Evolutionary conservation across 2,329 filamentous ascomycete species (phyloP).

Genomic region (Ophiostoma piceae): DNA sequence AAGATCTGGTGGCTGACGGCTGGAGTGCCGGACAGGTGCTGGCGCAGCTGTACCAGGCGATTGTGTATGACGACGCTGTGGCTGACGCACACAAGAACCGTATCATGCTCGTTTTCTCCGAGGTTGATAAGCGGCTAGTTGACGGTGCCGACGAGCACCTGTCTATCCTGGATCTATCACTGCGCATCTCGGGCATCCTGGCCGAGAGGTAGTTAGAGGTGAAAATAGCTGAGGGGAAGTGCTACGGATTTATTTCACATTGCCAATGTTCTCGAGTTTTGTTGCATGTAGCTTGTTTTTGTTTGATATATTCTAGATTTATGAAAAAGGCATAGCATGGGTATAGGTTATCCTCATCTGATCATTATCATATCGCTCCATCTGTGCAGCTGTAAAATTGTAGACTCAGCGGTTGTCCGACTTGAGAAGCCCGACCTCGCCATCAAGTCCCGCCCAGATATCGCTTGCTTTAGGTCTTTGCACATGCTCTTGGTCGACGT

Average conservation of each 20-base stretch:
- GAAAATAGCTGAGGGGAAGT: not conserved
- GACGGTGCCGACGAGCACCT: constrained; percentile 96
- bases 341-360: constrained; percentile 3
- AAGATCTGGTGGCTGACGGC: constrained; percentile 89
- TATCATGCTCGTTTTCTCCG: constrained; percentile 84
- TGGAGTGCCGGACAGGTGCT: constrained; percentile 93
- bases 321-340: constrained; percentile 6
- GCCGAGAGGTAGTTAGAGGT: constrained; percentile 36
- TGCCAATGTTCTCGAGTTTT: not conserved
- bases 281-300: not conserved
- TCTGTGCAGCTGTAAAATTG: not conserved
- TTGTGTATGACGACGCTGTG: constrained; percentile 80
- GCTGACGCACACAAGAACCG: constrained; percentile 82
- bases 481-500: constrained; percentile 25
- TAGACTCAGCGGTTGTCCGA: constrained; percentile 28
- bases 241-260: not conserved
- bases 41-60: constrained; percentile 69
- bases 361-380: constrained; percentile 17
- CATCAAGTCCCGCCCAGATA: constrained; percentile 49
- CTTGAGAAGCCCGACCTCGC: constrained; percentile 50
- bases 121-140: constrained; percentile 87
- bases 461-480: constrained; percentile 31
- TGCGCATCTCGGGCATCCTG: constrained; percentile 74
- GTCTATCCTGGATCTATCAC: constrained; percentile 75
- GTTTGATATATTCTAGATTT: constrained; percentile 12